phyloP scores from a whole-genome alignment of 164 flowering plant species.

The Litsea cubeba region DNA sequence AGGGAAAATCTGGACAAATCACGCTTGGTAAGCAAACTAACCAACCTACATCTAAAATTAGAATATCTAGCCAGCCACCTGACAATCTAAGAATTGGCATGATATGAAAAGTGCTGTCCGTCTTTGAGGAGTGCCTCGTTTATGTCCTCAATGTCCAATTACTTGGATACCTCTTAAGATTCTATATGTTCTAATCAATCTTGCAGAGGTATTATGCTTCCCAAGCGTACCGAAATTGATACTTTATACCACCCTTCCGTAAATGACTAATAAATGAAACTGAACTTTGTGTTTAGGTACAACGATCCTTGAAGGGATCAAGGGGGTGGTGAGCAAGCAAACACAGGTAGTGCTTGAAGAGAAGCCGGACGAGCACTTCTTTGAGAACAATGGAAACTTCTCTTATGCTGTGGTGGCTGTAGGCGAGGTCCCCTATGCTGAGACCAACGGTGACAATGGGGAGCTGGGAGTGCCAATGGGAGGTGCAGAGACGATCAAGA shows the following conservation, averaged over 20 bases:
- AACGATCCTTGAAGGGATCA: conserved; percentile 33
- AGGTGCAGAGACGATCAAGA: conserved; percentile 22
- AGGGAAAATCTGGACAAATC: conserved; percentile 16
- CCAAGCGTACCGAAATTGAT: too few relatives aligned
- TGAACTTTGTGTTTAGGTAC: conserved; percentile 21
- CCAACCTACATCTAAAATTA: too few relatives aligned
- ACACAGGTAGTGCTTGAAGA: conserved; percentile 30
- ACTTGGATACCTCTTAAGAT: too few relatives aligned
- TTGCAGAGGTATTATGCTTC: too few relatives aligned
- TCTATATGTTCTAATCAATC: too few relatives aligned
- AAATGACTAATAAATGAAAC: too few relatives aligned
- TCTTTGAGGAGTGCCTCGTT: too few relatives aligned
- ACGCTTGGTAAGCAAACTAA: conserved; percentile 4
- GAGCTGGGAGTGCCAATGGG: conserved; percentile 21
- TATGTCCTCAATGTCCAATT: too few relatives aligned
- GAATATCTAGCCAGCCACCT: too few relatives aligned
- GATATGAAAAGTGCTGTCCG: too few relatives aligned
- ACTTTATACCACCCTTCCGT: too few relatives aligned
- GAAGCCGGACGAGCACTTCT: conserved; percentile 21
- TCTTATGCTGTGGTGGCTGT: conserved; percentile 22
- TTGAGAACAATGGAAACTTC: conserved; percentile 15
- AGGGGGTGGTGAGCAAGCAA: conserved; percentile 23
- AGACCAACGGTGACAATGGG: conserved; percentile 27
- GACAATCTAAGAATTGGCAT: too few relatives aligned
- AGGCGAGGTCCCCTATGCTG: conserved; percentile 37